phyloP scores from a whole-genome alignment of 2,329 filamentous ascomycete genomes.

The Phialemonium atrogriseum region DNA sequence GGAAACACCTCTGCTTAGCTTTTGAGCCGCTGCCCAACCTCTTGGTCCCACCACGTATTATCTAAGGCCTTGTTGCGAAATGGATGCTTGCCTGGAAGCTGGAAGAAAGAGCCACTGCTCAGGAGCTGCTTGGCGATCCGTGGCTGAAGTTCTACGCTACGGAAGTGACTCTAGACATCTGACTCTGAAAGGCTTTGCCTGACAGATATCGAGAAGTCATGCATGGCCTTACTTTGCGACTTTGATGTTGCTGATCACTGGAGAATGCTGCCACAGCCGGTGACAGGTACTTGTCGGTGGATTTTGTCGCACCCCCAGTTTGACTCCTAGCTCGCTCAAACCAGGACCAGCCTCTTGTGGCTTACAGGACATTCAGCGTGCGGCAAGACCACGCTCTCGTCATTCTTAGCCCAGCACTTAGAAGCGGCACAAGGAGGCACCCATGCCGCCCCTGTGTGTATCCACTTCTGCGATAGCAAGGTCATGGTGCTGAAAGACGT shows the following conservation, averaged over 20 bases:
- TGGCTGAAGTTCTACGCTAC: no score
- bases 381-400: constrained; percentile 27
- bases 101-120: no score
- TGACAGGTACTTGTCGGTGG: constrained; percentile 27
- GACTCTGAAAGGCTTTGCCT: no score
- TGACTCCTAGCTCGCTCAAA: constrained; percentile 19
- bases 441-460: constrained; percentile 14
- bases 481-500: constrained; percentile 22
- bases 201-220: constrained; percentile 21
- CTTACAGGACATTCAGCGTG: constrained; percentile 26
- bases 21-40: no score
- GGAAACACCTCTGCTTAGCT: no score
- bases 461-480: constrained; percentile 27
- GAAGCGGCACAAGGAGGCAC: constrained; percentile 6
- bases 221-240: constrained; percentile 21
- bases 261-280: constrained; percentile 17
- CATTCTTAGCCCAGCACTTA: constrained; percentile 22
- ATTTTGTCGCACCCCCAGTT: constrained; percentile 21
- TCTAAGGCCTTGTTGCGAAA: no score
- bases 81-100: no score
- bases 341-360: constrained; percentile 23
- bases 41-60: no score
- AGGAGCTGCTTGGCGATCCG: no score
- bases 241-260: constrained; percentile 21
- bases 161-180: no score